A percentile compares a stretch with the other conserved stretches of the same genome.
These are phyloP conservation scores for Claviceps pusilla DNA, from an alignment of 2,329 filamentous ascomycete species.

Conservation along the genomic window DNA sequence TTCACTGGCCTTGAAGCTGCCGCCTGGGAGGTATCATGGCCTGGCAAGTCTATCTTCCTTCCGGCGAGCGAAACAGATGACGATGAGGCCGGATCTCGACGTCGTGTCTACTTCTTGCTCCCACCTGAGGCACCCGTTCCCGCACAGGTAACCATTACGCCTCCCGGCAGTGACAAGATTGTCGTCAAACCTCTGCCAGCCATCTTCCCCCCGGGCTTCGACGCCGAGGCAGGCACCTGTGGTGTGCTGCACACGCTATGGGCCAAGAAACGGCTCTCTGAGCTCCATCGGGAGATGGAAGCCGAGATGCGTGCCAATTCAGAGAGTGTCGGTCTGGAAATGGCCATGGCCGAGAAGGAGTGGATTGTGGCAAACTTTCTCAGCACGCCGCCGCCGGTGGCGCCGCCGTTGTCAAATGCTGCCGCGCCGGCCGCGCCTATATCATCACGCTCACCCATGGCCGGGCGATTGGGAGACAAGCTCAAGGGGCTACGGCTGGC, in stretches of 20 bases:
- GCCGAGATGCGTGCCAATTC: conserved; percentile 57
- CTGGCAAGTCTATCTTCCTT: conserved; percentile 60
- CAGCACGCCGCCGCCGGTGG: background rate
- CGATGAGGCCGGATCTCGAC: conserved; percentile 24
- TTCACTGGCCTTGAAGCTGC: conserved; percentile 8
- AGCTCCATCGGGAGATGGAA: conserved; percentile 63
- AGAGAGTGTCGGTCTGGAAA: conserved; percentile 71
- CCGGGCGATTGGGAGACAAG: conserved; percentile 63
- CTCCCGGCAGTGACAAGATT: conserved; percentile 26
- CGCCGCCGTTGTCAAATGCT: conserved; percentile 14
- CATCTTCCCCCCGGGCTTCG: conserved; percentile 67
- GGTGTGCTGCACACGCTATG: conserved; percentile 82
- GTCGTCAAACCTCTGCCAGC: conserved; percentile 68
- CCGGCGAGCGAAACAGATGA: conserved; percentile 34
- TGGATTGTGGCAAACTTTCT: conserved; percentile 73
- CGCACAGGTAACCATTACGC: conserved; percentile 51
- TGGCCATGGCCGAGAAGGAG: conserved; percentile 67
- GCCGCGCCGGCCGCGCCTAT: background rate
- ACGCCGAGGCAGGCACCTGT: conserved; percentile 55
- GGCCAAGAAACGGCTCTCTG: conserved; percentile 67
- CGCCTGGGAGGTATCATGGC: conserved; percentile 70
- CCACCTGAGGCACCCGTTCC: conserved; percentile 59
- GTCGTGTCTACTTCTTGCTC: conserved; percentile 67
- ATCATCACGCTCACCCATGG: no score
- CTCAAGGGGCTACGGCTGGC: conserved; percentile 64